phyloP scores from a whole-genome alignment of 192 early-diverging fungal genomes.

The Coemansia sp. region DNA sequence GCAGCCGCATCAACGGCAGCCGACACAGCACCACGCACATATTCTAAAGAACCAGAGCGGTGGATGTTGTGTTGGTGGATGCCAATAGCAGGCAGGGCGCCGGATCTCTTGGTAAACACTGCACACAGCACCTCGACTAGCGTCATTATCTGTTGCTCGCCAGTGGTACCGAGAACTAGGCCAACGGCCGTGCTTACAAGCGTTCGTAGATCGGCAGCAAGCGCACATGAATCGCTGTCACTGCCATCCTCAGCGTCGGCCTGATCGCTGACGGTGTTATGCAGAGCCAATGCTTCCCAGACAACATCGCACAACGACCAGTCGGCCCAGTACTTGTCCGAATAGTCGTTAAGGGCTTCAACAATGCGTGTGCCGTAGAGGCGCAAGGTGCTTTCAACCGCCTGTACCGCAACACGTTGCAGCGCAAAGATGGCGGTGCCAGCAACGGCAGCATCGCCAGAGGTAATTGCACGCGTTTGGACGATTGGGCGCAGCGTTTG shows the following conservation, averaged over 20 bases:
- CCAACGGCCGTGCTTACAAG: constrained; percentile 27
- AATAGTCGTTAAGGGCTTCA: not conserved
- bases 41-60: not conserved
- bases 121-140: constrained; percentile 27
- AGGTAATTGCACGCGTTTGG: constrained; percentile 12
- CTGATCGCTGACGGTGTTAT: constrained; percentile 16
- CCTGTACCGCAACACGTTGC: constrained; percentile 32
- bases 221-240: not conserved
- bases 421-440: constrained; percentile 12
- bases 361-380: constrained; percentile 29
- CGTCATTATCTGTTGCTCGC: not conserved
- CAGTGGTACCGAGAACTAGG: not conserved
- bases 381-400: constrained; percentile 36
- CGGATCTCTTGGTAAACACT: constrained; percentile 27
- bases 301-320: constrained; percentile 35
- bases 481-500: constrained; percentile 34
- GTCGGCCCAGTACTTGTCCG: not conserved
- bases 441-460: constrained; percentile 8
- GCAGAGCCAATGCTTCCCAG: constrained; percentile 44
- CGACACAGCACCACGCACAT: not conserved
- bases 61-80: not conserved
- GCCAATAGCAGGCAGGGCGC: not conserved
- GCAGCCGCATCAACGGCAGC: not conserved
- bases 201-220: constrained; percentile 13
- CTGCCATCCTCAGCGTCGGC: not conserved